These are phyloP conservation scores for Melocanna baccifera DNA, from an alignment of 176 grass and related monocot genomes.

Conservation along the genomic window DNA sequence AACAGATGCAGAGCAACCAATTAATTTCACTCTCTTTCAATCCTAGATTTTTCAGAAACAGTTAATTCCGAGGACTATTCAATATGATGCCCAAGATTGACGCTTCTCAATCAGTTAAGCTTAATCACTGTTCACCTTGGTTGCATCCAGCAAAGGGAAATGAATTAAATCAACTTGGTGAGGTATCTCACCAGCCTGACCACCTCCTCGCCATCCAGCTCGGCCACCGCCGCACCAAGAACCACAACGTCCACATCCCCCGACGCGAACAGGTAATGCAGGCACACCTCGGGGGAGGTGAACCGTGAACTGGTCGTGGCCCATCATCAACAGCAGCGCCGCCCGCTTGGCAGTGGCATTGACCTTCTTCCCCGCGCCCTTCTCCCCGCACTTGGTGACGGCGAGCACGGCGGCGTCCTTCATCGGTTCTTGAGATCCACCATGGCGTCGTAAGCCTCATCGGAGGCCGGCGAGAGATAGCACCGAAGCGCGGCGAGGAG, in stretches of 20 bases:
- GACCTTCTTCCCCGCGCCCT: constrained; percentile 24
- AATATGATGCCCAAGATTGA: not conserved
- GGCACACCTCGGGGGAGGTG: constrained; percentile 63
- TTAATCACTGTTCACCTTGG: not conserved
- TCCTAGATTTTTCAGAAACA: not conserved
- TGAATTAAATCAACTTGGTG: constrained; percentile 39
- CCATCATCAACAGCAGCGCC: constrained; percentile 71
- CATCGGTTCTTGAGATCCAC: constrained; percentile 47
- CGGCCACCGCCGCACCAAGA: constrained; percentile 47
- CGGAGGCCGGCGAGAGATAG: constrained; percentile 57
- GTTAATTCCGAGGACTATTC: not conserved
- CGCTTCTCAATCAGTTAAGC: not conserved
- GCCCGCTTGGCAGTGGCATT: constrained; percentile 28
- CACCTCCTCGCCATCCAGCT: constrained; percentile 67
- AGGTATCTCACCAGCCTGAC: constrained; percentile 57
- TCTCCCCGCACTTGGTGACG: constrained; percentile 39
- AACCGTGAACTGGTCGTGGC: constrained; percentile 63
- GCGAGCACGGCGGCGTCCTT: constrained; percentile 55
- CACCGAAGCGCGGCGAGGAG: constrained; percentile 52
- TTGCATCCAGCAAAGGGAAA: not conserved
- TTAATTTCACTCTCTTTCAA: not conserved
- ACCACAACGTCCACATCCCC: constrained; percentile 52
- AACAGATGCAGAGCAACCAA: not conserved
- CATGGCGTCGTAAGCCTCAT: constrained; percentile 59
- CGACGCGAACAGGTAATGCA: constrained; percentile 72